Evolutionary conservation across 768 basidiomycete genomes (phyloP), one percentile per base, ranked within the genome.

Genomic region (Panellus pusillus): DNA sequence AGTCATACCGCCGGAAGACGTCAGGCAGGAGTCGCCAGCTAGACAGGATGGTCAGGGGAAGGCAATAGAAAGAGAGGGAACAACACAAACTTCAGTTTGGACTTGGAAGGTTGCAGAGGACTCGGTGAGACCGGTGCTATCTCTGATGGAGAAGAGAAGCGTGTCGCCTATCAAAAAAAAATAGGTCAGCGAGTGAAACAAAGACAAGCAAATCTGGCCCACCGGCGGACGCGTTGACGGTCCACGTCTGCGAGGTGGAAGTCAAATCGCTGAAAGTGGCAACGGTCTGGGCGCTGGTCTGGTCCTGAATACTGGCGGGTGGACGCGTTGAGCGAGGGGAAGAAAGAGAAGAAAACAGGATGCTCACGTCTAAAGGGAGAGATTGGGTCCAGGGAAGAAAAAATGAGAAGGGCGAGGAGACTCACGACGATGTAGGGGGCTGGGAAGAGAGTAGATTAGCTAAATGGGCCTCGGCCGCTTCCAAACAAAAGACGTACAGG

Each of bases 341-440:
- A 2, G 24, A 24, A 24, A 24, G 24, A 24, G n/a, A n/a, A n/a
- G n/a, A n/a, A n/a, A n/a, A n/a, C 6, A 6, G 24, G 24, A 24
- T 24, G 24, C 24, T 24, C 56, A 77, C 79, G 70, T 78, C 78
- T 82, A 47, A 57, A 37, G 48, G 13, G 39, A 41, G 24, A 46
- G 54, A n/a, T 40, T 43, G 19, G 20, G 27, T 11, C 38, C 8
- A 14, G 27, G 29, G 37, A 20, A 6, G 41, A 6, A 27, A 7
- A 6, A 27, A 7, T 12, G 45, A 20, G 27, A n/a, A 20, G 8
- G 20, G 11, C 13, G 18, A 8, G 24, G 32, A 35, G 11, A 77
- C 85, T 48, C 68, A 89, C 88, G 76, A 88, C 60, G 62, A 72
- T 80, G 76, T 77, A 89, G 31, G 87, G 85, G 32, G 69, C 86